Evolutionary conservation across 257 asterid genomes (phyloP).

Genomic region (Primulina tabacum): DNA sequence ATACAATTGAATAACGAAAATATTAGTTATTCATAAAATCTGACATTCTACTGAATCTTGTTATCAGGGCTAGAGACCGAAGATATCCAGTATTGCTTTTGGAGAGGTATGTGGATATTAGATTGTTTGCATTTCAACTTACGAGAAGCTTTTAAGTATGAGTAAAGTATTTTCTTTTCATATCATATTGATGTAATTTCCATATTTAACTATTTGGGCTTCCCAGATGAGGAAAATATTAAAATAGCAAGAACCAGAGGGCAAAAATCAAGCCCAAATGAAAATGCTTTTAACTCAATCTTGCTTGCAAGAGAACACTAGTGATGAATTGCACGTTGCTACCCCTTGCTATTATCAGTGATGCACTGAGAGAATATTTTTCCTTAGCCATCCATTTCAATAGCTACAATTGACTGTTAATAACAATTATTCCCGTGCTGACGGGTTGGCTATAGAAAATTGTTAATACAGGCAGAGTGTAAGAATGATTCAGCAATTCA

Average conservation of each 20-base stretch:
- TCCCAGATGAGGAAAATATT: not conserved
- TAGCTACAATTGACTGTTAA: not conserved
- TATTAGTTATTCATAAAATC: slow-evolving; percentile 11
- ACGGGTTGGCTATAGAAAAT: not conserved
- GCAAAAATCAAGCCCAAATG: not conserved
- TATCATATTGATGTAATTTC: not conserved
- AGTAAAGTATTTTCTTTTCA: not conserved
- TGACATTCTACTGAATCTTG: slow-evolving; percentile 25
- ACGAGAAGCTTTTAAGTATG: not conserved
- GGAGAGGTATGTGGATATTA: slow-evolving; percentile 71
- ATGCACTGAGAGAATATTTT: not conserved
- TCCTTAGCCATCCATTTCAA: too few relatives aligned
- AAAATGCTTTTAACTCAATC: not conserved
- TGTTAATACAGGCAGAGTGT: not conserved
- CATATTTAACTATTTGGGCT: not conserved
- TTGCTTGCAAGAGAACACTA: not conserved
- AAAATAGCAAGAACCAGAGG: not conserved
- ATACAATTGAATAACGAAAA: slow-evolving; percentile 1
- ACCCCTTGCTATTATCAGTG: not conserved
- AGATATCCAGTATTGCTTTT: slow-evolving; percentile 86
- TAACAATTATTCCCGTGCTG: not conserved
- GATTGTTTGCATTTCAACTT: slow-evolving; percentile 17
- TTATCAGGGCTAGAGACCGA: slow-evolving; percentile 70
- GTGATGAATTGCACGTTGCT: not conserved
- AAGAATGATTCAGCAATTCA: not conserved